phyloP scores from a whole-genome alignment of 2,329 filamentous ascomycete species.

The Alternaria solani region DNA sequence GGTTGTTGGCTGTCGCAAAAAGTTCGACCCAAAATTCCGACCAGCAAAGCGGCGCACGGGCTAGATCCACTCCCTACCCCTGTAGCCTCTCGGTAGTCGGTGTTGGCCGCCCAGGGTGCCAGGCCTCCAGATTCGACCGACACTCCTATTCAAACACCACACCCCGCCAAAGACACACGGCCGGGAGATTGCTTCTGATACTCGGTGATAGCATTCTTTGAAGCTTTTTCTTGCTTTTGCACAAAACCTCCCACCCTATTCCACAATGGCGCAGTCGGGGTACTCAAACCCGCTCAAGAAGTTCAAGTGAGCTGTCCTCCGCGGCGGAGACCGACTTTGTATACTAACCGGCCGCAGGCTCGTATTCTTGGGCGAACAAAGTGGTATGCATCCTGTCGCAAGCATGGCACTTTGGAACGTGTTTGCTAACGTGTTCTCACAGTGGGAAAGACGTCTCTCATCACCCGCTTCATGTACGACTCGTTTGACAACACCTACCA shows the following conservation, averaged over 20 bases:
- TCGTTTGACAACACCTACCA: conserved; percentile 99
- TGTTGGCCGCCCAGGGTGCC: conserved; percentile 17
- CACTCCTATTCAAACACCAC: conserved; percentile 36
- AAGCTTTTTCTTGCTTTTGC: conserved; percentile 8
- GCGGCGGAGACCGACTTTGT: conserved; percentile 18
- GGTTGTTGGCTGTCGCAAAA: conserved; percentile 23
- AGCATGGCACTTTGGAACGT: not conserved
- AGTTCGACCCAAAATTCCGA: conserved; percentile 25
- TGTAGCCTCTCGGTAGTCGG: conserved; percentile 21
- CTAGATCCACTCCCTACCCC: conserved; percentile 15
- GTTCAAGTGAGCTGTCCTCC: conserved; percentile 77
- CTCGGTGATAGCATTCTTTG: not conserved
- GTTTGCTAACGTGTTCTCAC: conserved; percentile 32
- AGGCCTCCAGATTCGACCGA: conserved; percentile 28
- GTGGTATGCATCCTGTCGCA: conserved; percentile 71
- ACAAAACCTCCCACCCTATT: conserved; percentile 1
- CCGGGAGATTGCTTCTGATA: conserved; percentile 6
- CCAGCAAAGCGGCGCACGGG: conserved; percentile 17
- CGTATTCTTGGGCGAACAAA: conserved; percentile 98
- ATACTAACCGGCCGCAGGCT: conserved; percentile 65
- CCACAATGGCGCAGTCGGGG: conserved; percentile 78
- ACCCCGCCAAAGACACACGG: conserved; percentile 18
- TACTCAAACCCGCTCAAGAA: conserved; percentile 99
- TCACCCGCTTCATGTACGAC: conserved; percentile 99
- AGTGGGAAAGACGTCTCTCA: conserved; percentile 99